Percentiles rank a stretch among this genome's conserved stretches.
These are phyloP conservation scores for Russula brevipes DNA, from an alignment of 768 basidiomycete species.

Conservation along the genomic window DNA sequence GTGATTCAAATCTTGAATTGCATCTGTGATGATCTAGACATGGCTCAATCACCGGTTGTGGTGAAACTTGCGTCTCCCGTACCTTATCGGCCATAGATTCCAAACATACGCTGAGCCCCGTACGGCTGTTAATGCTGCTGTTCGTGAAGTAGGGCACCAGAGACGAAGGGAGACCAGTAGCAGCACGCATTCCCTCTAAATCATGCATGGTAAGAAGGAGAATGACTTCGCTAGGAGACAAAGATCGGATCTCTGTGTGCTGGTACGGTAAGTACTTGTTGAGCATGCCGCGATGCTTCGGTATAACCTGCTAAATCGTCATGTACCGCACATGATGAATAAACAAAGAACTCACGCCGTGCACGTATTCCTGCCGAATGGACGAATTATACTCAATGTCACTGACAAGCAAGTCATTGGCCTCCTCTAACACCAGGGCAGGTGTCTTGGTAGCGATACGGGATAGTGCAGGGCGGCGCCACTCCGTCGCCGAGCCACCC, in stretches of 20 bases:
- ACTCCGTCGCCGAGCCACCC: slow-evolving; percentile 64
- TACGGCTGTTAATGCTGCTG: slow-evolving; percentile 70
- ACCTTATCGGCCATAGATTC: slow-evolving; percentile 86
- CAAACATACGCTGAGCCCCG: slow-evolving; percentile 69
- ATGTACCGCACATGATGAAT: neutral
- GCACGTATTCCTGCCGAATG: slow-evolving; percentile 77
- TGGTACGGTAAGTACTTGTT: slow-evolving; percentile 61
- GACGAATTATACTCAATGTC: slow-evolving; percentile 92
- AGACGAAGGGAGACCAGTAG: slow-evolving; percentile 72
- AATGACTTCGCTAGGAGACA: slow-evolving; percentile 79
- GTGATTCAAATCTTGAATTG: slow-evolving; percentile 61
- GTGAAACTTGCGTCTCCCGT: slow-evolving; percentile 6
- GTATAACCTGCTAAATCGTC: slow-evolving; percentile 49
- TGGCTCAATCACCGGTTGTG: neutral
- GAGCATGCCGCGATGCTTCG: slow-evolving; percentile 61
- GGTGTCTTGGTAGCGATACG: slow-evolving; percentile 87
- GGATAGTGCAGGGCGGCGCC: slow-evolving; percentile 69
- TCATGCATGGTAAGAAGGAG: slow-evolving; percentile 84
- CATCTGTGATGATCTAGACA: slow-evolving; percentile 69
- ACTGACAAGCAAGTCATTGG: slow-evolving; percentile 76
- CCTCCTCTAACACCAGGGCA: slow-evolving; percentile 72
- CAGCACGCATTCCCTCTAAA: slow-evolving; percentile 81
- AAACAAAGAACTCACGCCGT: slow-evolving; percentile 47
- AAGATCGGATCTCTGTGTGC: slow-evolving; percentile 60
- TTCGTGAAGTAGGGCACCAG: slow-evolving; percentile 86